Conservation (phyloP, 2,329 filamentous ascomycete species). For the Aspergillus hiratsukae region DNA sequence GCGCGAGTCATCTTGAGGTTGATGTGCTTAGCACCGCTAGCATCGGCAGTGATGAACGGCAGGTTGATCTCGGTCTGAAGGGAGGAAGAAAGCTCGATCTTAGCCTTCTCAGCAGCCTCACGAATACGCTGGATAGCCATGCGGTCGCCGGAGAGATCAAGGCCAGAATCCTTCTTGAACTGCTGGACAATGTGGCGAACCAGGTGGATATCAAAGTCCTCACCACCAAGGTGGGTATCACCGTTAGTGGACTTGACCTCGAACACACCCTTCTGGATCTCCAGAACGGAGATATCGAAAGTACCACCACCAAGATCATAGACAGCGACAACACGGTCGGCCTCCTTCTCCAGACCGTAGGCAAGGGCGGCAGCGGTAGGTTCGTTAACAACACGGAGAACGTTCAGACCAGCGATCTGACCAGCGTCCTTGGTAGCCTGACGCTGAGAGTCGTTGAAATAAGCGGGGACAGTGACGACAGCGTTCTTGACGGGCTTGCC, state of each 20-base stretch:
- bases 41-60: constrained; percentile 95
- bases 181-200: constrained; percentile 90
- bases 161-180: constrained; percentile 93
- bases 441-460: constrained; percentile 98
- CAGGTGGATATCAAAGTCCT: constrained; percentile 94
- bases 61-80: constrained; percentile 97
- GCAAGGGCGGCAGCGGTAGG: constrained; percentile 92
- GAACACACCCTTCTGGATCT: constrained; percentile 97
- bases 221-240: constrained; percentile 96
- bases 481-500: constrained; percentile 90
- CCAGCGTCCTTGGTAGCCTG: constrained; percentile 98
- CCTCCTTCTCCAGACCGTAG: constrained; percentile 93
- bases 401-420: constrained; percentile 92
- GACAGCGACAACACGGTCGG: constrained; percentile 83
- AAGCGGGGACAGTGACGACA: constrained; percentile 93
- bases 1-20: constrained; percentile 89
- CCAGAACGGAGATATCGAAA: constrained; percentile 96
- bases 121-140: constrained; percentile 99
- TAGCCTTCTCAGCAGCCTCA: constrained; percentile 97
- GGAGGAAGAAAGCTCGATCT: constrained; percentile 96
- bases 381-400: constrained; percentile 97
- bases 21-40: constrained; percentile 96
- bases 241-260: constrained; percentile 99
- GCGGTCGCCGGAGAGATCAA: constrained; percentile 85
- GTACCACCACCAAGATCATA: constrained; percentile 98